phyloP scores from a whole-genome alignment of 2,329 filamentous ascomycete species.

The Talaromyces rugulosus region DNA sequence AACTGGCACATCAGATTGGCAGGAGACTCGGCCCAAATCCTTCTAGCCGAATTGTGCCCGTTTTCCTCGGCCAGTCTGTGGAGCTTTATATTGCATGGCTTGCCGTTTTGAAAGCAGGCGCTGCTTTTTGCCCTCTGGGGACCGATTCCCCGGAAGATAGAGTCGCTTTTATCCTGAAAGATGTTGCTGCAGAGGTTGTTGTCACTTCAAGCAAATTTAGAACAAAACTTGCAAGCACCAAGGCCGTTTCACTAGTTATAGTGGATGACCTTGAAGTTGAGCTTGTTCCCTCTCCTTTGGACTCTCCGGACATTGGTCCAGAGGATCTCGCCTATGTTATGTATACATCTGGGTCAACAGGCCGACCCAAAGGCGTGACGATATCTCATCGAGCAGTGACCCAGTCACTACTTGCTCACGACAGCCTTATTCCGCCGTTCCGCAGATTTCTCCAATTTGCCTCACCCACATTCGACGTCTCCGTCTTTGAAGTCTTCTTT shows the following conservation, averaged over 20 bases:
- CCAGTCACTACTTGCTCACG: constrained; percentile 77
- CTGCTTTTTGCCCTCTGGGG: constrained; percentile 79
- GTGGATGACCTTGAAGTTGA: constrained; percentile 19
- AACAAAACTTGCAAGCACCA: constrained; percentile 19
- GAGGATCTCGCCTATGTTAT: constrained; percentile 72
- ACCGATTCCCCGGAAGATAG: constrained; percentile 73
- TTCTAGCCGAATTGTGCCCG: constrained; percentile 56
- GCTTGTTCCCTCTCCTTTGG: constrained; percentile 1
- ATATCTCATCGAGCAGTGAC: constrained; percentile 76
- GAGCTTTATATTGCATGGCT: constrained; percentile 73
- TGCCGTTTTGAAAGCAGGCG: constrained; percentile 74
- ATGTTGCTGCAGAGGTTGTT: constrained; percentile 66
- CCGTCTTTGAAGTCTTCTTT: constrained; percentile 93
- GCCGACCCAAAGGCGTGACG: constrained; percentile 80
- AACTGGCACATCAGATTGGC: constrained; percentile 51
- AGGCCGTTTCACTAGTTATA: constrained; percentile 18
- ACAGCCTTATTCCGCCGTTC: constrained; percentile 71
- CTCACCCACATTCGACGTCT: constrained; percentile 89
- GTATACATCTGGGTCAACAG: constrained; percentile 90
- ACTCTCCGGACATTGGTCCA: constrained; percentile 21
- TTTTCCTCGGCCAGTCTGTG: constrained; percentile 72
- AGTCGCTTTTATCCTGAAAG: constrained; percentile 73
- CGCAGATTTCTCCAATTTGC: constrained; percentile 85
- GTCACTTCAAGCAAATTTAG: constrained; percentile 51
- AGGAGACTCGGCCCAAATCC: constrained; percentile 19